Percentiles rank a stretch among this genome's conserved stretches.
These are phyloP conservation scores for Corinectria fuckeliana DNA, from an alignment of 2,329 filamentous ascomycete species.

Conservation along the genomic window DNA sequence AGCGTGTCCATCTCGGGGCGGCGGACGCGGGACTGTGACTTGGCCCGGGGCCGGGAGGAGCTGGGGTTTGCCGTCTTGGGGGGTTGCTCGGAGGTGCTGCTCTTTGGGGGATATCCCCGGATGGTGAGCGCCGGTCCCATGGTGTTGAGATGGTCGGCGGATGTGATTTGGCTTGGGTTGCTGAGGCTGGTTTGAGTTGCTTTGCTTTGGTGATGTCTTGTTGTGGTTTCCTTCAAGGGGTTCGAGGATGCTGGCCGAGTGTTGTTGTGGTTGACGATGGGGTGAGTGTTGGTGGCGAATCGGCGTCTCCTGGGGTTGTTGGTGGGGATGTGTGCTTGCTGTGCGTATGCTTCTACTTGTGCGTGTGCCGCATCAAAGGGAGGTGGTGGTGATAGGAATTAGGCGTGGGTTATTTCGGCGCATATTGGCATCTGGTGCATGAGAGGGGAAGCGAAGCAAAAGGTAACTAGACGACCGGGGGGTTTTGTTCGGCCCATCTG, in stretches of 20 bases:
- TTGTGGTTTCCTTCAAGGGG: neutral
- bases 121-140: conserved; percentile 35
- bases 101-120: conserved; percentile 33
- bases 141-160: conserved; percentile 11
- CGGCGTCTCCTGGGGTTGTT: neutral
- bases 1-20: conserved; percentile 29
- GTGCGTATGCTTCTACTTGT: conserved; percentile 16
- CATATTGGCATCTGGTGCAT: conserved; percentile 17
- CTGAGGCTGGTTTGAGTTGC: neutral
- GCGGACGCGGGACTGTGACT: conserved; percentile 29
- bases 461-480: neutral
- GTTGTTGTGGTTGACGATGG: conserved; percentile 19
- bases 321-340: conserved; percentile 13
- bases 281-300: neutral
- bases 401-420: neutral
- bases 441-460: neutral
- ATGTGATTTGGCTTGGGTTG: neutral
- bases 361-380: conserved; percentile 21
- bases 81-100: conserved; percentile 23
- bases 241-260: neutral
- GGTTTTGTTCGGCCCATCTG: conserved; percentile 21
- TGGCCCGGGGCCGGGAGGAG: conserved; percentile 26
- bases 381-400: neutral
- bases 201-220: conserved; percentile 19
- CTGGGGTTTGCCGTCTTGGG: conserved; percentile 21